Evolutionary conservation across 2,329 filamentous ascomycete genomes (phyloP).

Genomic region (Aspergillus uvarum): DNA sequence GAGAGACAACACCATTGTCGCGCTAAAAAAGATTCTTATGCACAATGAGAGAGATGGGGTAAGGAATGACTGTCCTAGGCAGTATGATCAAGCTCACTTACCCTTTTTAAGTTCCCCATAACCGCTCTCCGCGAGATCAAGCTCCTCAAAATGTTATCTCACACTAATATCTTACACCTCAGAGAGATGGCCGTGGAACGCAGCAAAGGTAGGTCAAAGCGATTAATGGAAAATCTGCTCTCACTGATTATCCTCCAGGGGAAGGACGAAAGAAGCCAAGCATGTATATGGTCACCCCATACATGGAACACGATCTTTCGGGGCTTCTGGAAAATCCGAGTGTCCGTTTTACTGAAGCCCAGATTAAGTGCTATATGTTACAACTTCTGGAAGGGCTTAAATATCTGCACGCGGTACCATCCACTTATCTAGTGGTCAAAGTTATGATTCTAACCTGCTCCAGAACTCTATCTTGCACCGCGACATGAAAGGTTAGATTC

Average conservation of each 20-base stretch:
- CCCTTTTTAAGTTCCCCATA: conserved; percentile 73
- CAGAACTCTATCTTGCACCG: conserved; percentile 81
- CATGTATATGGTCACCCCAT: conserved; percentile 98
- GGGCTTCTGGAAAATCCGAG: conserved; percentile 92
- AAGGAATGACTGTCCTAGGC: conserved; percentile 30
- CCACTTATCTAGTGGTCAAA: not conserved
- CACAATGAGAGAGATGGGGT: conserved; percentile 98
- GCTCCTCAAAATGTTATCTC: conserved; percentile 89
- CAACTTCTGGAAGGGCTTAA: conserved; percentile 86
- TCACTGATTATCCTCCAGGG: conserved; percentile 45
- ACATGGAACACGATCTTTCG: conserved; percentile 99
- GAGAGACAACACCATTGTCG: conserved; percentile 72
- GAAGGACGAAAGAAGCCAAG: conserved; percentile 75
- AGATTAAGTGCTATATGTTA: conserved; percentile 97
- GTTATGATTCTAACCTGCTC: conserved; percentile 16
- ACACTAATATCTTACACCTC: conserved; percentile 80
- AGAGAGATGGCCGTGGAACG: conserved; percentile 96
- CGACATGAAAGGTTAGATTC: conserved; percentile 75
- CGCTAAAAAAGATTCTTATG: conserved; percentile 98
- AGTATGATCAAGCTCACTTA: conserved; percentile 16
- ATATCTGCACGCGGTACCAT: conserved; percentile 75
- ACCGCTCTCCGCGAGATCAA: conserved; percentile 97
- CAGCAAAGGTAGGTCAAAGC: conserved; percentile 54
- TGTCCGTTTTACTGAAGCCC: conserved; percentile 79
- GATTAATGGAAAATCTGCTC: not conserved